A percentile compares a stretch with the other conserved stretches of the same genome.
phyloP scores from a whole-genome alignment of 108 stramenopile genomes.

The Cylindrotheca fusiformis region DNA sequence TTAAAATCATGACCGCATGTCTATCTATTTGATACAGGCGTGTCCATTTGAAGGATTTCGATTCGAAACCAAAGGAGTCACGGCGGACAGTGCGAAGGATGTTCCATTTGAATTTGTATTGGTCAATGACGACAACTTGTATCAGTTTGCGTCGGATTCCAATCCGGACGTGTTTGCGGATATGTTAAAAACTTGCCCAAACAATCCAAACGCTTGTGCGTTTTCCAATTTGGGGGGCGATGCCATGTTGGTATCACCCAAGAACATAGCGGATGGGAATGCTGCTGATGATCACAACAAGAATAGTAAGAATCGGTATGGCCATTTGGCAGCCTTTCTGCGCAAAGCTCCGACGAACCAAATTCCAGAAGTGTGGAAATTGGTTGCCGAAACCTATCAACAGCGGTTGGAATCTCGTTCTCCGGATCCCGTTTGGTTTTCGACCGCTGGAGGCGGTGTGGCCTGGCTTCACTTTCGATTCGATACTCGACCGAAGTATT shows the following conservation, averaged over 20 bases:
- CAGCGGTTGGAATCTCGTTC: conserved; percentile 16
- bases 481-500: conserved; percentile 81
- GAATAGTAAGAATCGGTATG: conserved; percentile 33
- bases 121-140: conserved; percentile 41
- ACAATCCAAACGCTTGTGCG: neutral
- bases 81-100: neutral
- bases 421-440: conserved; percentile 60
- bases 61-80: conserved; percentile 35
- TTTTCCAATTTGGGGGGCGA: conserved; percentile 70
- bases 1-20: too few species aligned
- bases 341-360: conserved; percentile 46
- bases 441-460: conserved; percentile 77
- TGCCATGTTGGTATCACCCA: conserved; percentile 52
- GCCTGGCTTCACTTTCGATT: conserved; percentile 84
- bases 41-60: conserved; percentile 23
- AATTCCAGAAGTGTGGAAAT: conserved; percentile 45
- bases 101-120: conserved; percentile 69
- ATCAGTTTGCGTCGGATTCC: conserved; percentile 46
- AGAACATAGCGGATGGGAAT: conserved; percentile 12
- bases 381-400: conserved; percentile 36
- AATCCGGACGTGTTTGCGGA: conserved; percentile 53
- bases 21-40: conserved; percentile 5
- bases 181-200: conserved; percentile 16
- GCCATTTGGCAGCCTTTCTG: conserved; percentile 59
- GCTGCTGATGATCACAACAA: neutral